Conservation (phyloP, 805 yeast genomes). For the Saturnispora diversa region DNA sequence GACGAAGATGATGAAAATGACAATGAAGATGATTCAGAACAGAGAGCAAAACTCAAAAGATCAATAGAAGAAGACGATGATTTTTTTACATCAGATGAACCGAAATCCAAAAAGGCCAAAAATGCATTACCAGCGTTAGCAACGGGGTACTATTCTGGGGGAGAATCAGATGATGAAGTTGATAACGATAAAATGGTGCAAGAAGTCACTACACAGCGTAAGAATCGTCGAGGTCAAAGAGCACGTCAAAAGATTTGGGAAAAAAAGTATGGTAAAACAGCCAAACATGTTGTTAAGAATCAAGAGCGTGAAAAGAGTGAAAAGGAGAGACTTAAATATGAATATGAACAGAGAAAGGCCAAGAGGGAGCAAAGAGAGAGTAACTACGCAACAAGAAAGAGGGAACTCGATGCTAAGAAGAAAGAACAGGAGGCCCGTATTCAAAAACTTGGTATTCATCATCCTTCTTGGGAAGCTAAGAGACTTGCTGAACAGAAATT, state of each 20-base stretch:
- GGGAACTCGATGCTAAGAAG: constrained; percentile 12
- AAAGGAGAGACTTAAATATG: constrained; percentile 50
- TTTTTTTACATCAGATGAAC: constrained; percentile 30
- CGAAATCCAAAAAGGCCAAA: constrained; percentile 21
- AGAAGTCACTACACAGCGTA: constrained; percentile 45
- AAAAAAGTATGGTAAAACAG: constrained; percentile 70
- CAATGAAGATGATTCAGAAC: constrained; percentile 34
- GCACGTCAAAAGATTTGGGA: constrained; percentile 98
- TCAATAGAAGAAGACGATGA: constrained; percentile 31
- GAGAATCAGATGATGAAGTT: constrained; percentile 49
- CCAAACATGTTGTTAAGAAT: constrained; percentile 74
- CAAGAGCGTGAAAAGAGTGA: constrained; percentile 45
- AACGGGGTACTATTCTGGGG: constrained; percentile 80
- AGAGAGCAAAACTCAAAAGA: neutral
- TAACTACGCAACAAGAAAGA: constrained; percentile 13
- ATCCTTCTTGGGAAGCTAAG: constrained; percentile 99
- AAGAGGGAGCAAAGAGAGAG: constrained; percentile 53
- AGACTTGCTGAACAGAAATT: constrained; percentile 58
- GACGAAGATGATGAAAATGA: constrained; percentile 5
- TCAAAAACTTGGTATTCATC: constrained; percentile 32
- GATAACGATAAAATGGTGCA: constrained; percentile 43
- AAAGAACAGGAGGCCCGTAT: constrained; percentile 14
- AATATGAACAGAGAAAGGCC: constrained; percentile 63
- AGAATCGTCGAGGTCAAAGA: constrained; percentile 93
- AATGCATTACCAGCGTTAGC: constrained; percentile 57